These are phyloP conservation scores for Ramularia endophylla DNA, from an alignment of 2,329 filamentous ascomycete genomes.

Conservation along the genomic window DNA sequence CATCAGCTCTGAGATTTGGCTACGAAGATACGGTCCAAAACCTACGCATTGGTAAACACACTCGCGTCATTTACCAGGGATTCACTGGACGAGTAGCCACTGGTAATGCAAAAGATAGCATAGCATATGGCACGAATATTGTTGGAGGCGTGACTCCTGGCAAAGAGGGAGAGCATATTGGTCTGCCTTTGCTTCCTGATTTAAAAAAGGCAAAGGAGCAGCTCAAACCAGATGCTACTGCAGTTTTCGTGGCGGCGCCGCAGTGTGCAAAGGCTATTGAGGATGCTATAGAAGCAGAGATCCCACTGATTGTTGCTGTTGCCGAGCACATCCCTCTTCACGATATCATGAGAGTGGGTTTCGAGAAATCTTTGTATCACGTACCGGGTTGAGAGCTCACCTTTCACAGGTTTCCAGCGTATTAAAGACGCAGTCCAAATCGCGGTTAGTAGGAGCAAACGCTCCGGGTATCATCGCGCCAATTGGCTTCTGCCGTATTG, in stretches of 20 bases:
- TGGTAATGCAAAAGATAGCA: conserved; percentile 67
- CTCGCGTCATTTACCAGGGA: conserved; percentile 63
- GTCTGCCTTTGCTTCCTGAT: conserved; percentile 63
- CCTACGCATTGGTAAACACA: conserved; percentile 60
- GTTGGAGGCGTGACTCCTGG: conserved; percentile 72
- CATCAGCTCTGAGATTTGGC: conserved; percentile 27
- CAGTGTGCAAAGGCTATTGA: conserved; percentile 68
- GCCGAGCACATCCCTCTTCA: conserved; percentile 75
- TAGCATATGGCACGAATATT: conserved; percentile 73
- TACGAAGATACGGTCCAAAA: conserved; percentile 61
- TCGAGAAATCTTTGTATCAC: background rate
- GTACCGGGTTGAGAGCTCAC: conserved; percentile 8
- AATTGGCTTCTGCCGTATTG: conserved; percentile 62
- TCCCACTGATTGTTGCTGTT: conserved; percentile 70
- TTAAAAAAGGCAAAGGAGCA: conserved; percentile 63
- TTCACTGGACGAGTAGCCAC: conserved; percentile 67
- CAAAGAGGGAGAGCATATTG: conserved; percentile 64
- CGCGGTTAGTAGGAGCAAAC: conserved; percentile 72
- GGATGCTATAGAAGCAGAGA: conserved; percentile 72
- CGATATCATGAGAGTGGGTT: conserved; percentile 63
- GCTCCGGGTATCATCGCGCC: conserved; percentile 75
- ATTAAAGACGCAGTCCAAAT: conserved; percentile 64
- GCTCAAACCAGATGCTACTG: conserved; percentile 69
- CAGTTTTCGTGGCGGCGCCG: conserved; percentile 72
- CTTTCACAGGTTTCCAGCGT: conserved; percentile 57